Evolutionary conservation across 768 basidiomycete species (phyloP), one percentile per base, ranked within the genome.

Genomic region (Kwoniella heveanensis): DNA sequence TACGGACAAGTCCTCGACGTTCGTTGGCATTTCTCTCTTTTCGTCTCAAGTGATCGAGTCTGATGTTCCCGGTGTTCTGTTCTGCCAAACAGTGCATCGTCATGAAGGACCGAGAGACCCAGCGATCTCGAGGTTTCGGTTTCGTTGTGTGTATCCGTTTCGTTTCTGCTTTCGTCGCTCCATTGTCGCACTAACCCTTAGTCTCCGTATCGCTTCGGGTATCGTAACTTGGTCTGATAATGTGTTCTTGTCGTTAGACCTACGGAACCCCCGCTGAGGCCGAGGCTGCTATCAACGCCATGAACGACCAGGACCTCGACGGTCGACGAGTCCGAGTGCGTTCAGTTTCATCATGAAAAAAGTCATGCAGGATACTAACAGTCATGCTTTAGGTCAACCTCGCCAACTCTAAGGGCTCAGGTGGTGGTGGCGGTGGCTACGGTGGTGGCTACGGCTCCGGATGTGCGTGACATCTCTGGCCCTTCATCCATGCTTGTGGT

Each of bases 91-190:
- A 96, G 92, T 90, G 90, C 73, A 92, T 95, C 83, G 92, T 95
- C 81, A 95, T 95, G 93, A 90, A 91, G 83, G 94, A 98, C 83
- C 91, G 93, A 79, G 95, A 96, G 79, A 97, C 95, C 70, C 90
- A 91, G 65, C 91, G 94, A 78, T 95, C 92, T 68, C 89, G 94
- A 79, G 94, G 94, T 77, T 97, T 97, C 80, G 94, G 94, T 67
- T 97, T 97, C 82, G 93, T 97, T 66, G 93, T 79, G 64, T 59
- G 78, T 79, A 55, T 36, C 25, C 24, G n/a, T 39, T 36, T 15
- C 50, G 77, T 79, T 50, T 27, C 25, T 50, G 19, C 39, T 49
- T 15, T 53, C 37, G 17, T 49, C 48, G 2, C 12, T n/a, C 9
- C 47, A 50, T 32, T 32, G 32, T 13, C 32, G 13, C 13, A 32